Evolutionary conservation across 2,329 filamentous ascomycete genomes (phyloP).

Genomic region (Fusarium sp.): DNA sequence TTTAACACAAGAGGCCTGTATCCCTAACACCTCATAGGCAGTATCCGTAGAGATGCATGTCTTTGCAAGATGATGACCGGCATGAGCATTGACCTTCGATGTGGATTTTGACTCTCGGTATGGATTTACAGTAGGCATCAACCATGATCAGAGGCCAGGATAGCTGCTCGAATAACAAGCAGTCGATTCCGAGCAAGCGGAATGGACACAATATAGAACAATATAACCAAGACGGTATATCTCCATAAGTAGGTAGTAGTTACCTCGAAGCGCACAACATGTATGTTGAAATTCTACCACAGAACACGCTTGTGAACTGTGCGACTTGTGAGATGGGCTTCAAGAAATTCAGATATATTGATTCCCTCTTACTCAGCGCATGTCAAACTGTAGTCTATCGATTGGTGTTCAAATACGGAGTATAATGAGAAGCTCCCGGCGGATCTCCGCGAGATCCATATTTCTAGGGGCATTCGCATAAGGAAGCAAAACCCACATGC

Average conservation of each 20-base stretch:
- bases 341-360: too few species aligned
- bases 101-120: neutral
- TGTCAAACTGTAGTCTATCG: too few species aligned
- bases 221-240: too few species aligned
- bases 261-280: too few species aligned
- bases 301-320: too few species aligned
- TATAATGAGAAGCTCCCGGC: neutral
- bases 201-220: too few species aligned
- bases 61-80: neutral
- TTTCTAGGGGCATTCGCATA: neutral
- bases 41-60: neutral
- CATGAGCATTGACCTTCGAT: neutral
- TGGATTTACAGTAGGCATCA: neutral
- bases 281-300: too few species aligned
- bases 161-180: neutral
- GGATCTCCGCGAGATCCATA: neutral
- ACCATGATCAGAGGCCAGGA: neutral
- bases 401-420: too few species aligned
- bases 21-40: neutral
- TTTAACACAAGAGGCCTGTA: neutral
- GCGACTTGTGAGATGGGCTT: fast-evolving
- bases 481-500: neutral
- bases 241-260: too few species aligned
- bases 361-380: too few species aligned
- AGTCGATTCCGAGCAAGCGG: too few species aligned